phyloP scores from a whole-genome alignment of 2,329 filamentous ascomycete genomes.

The Sporothrix schenckii region DNA sequence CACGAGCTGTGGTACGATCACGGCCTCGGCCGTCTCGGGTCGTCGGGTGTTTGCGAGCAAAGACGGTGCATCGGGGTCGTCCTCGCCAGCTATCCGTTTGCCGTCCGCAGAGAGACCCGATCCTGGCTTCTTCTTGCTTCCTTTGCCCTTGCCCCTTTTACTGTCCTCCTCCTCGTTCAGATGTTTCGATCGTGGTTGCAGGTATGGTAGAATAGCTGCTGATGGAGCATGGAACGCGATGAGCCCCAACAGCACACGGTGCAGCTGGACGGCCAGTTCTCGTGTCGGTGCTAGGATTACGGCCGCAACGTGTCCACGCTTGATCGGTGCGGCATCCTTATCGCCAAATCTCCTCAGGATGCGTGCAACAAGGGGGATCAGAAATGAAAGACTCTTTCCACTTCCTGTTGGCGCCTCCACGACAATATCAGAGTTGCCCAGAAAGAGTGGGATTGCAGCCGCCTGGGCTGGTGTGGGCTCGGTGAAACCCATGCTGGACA shows the following conservation, averaged over 20 bases:
- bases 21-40: slow-evolving; percentile 50
- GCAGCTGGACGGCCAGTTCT: slow-evolving; percentile 89
- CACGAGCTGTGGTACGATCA: slow-evolving; percentile 82
- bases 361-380: slow-evolving; percentile 78
- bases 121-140: slow-evolving; percentile 41
- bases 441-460: slow-evolving; percentile 83
- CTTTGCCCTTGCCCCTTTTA: slow-evolving; percentile 44
- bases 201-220: slow-evolving; percentile 62
- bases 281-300: slow-evolving; percentile 93
- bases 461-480: slow-evolving; percentile 84
- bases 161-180: slow-evolving; percentile 34
- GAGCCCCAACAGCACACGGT: slow-evolving; percentile 75
- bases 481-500: slow-evolving; percentile 78
- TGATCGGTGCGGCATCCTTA: slow-evolving; percentile 62
- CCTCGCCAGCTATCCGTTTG: slow-evolving; percentile 34
- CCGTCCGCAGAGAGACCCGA: slow-evolving; percentile 34
- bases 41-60: slow-evolving; percentile 40
- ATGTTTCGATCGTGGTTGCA: slow-evolving; percentile 43
- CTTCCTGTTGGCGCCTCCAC: slow-evolving; percentile 78
- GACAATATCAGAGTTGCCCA: slow-evolving; percentile 88
- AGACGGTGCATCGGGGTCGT: slow-evolving; percentile 23
- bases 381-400: slow-evolving; percentile 84
- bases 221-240: slow-evolving; percentile 83
- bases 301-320: slow-evolving; percentile 85
- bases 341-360: slow-evolving; percentile 63